Evolutionary conservation across 805 yeast species (phyloP), one percentile per base, ranked within the genome.

Genomic region (Saccharomycopsis javanensis): DNA sequence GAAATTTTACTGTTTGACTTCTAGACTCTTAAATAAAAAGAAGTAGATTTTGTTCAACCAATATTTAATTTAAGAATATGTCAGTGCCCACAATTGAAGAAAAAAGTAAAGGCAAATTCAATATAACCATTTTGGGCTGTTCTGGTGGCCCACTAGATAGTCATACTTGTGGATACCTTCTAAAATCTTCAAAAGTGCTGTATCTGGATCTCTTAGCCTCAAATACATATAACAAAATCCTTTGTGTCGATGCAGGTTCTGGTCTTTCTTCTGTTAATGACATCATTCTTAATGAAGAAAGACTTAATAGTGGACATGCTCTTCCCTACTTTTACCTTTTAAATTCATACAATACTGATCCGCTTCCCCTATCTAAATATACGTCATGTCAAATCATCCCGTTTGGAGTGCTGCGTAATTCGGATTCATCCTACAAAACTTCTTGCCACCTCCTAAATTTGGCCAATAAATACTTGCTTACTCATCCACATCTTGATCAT

Each of bases 401-500:
- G 68, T 72, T 60, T 1, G 65, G 64, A 33, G 30, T 42, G 25
- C 53, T 37, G 56, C 31, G 4, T 16, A 10, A 25, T 18, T 23
- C 18, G 11, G 33, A 50, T 27, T 62, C 71, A 30, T 66, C 76
- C 8, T 67, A 69, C 54, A 63, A 67, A 53, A 55, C 66, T 23
- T 65, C 78, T 3, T 62, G 64, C 51, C 54, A 61, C 31, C 42
- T 82, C 4, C 67, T 75, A 31, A 68, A 69, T 4, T 61, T 68
- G 5, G 66, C 83, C 1, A 65, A 70, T 6, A 71, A 71, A 33
- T 80, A 77, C 61, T 71, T 84, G 52, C 77, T 90, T 28, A 80
- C 96, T 0, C 97, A 90, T 68, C 80, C 92, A 0, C 97, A 90
- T 69, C 66, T 90, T 54, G 97, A 90, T 68, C 97, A 90, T 67